Evolutionary conservation across 2,329 filamentous ascomycete genomes (phyloP).

Genomic region (Emmonsiellopsis sp.): DNA sequence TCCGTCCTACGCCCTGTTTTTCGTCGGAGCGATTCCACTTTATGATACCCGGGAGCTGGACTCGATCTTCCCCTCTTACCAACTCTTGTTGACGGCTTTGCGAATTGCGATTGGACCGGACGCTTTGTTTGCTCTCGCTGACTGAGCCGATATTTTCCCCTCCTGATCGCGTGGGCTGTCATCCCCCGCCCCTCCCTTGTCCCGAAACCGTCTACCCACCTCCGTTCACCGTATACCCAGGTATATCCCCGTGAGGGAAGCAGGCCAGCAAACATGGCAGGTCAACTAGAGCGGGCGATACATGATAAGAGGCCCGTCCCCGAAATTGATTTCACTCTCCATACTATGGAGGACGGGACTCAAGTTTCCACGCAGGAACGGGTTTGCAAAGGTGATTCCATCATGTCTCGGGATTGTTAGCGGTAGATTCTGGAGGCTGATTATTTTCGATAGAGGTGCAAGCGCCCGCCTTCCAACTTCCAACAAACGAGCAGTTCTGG

Average conservation of each 20-base stretch:
- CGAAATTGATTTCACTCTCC: slow-evolving; percentile 97
- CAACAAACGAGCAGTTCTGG: slow-evolving; percentile 90
- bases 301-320: slow-evolving; percentile 90
- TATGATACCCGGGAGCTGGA: slow-evolving; percentile 1
- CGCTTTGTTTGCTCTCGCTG: not conserved
- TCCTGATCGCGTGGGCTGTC: not conserved
- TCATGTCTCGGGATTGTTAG: not conserved
- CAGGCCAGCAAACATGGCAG: slow-evolving; percentile 28
- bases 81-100: not conserved
- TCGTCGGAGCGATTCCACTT: not conserved
- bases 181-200: not conserved
- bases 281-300: slow-evolving; percentile 70
- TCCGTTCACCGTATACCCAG: not conserved
- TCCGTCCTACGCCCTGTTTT: not conserved
- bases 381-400: slow-evolving; percentile 80
- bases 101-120: not conserved
- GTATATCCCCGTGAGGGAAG: not conserved
- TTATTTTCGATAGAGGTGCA: slow-evolving; percentile 65
- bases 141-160: not conserved
- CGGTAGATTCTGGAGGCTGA: not conserved
- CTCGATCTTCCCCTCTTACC: not conserved
- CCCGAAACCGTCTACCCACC: not conserved
- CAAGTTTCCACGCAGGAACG: slow-evolving; percentile 93
- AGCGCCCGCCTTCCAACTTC: slow-evolving; percentile 86
- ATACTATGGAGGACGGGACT: slow-evolving; percentile 94